Conservation (phyloP, 2,329 filamentous ascomycete genomes). For the Exophiala aquamarina region DNA sequence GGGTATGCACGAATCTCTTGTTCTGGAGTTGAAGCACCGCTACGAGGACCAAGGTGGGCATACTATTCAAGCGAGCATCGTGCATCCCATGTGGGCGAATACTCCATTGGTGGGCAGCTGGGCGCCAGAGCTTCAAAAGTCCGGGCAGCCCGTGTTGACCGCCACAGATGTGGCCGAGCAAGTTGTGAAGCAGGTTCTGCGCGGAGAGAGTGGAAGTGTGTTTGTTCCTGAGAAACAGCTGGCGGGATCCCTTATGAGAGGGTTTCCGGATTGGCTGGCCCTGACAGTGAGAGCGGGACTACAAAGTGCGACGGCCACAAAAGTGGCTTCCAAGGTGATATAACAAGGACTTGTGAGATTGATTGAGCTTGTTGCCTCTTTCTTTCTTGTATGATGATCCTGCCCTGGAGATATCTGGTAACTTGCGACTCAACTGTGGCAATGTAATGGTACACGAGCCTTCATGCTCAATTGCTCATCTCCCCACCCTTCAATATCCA, state of each 20-base stretch:
- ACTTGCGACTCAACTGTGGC: no score
- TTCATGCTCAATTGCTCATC: no score
- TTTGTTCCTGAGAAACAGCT: conserved; percentile 18
- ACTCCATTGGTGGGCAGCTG: conserved; percentile 39
- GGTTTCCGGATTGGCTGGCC: conserved; percentile 61
- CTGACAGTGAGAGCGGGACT: conserved; percentile 1
- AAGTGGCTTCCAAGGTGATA: no score
- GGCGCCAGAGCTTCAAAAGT: conserved; percentile 56
- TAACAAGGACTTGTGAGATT: no score
- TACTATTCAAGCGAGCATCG: conserved; percentile 18
- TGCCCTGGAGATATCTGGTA: no score
- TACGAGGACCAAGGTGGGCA: conserved; percentile 42
- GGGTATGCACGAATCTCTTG: conserved; percentile 66
- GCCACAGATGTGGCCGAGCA: conserved; percentile 58
- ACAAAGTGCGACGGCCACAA: neutral
- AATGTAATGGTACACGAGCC: no score
- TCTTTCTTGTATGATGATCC: no score
- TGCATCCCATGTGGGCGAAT: conserved; percentile 23
- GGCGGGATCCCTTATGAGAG: conserved; percentile 38
- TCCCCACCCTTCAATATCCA: no score
- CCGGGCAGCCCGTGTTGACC: conserved; percentile 40
- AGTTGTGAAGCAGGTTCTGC: conserved; percentile 58
- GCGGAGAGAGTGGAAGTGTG: conserved; percentile 43
- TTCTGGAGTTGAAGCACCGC: conserved; percentile 57
- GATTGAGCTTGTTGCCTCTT: no score